Evolutionary conservation across 108 stramenopile species (phyloP).

Genomic region (Cylindrotheca fusiformis): DNA sequence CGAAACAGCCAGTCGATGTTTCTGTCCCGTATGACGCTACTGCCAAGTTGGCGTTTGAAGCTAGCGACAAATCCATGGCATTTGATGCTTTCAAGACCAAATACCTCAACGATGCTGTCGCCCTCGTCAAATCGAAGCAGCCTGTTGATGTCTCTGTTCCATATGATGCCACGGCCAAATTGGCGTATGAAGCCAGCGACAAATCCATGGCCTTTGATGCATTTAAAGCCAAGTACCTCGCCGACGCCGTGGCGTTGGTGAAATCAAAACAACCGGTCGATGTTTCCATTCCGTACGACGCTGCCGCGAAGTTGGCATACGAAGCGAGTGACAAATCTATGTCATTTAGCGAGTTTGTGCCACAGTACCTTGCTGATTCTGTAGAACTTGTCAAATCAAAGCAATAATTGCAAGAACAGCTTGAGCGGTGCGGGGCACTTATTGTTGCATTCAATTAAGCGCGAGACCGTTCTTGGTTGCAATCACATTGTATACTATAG

Average conservation of each 20-base stretch:
- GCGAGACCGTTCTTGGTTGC: too few species aligned
- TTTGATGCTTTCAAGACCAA: constrained; percentile 40
- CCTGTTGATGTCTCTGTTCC: constrained; percentile 39
- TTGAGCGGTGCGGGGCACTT: too few species aligned
- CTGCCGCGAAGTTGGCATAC: constrained; percentile 37
- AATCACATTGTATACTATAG: too few species aligned
- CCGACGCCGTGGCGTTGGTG: constrained; percentile 32
- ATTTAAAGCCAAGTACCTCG: constrained; percentile 37
- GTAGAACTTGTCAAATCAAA: constrained; percentile 31
- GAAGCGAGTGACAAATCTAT: constrained; percentile 29
- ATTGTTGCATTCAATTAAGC: too few species aligned
- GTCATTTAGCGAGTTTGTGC: constrained; percentile 25
- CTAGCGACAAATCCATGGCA: constrained; percentile 32
- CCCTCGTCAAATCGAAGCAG: constrained; percentile 32
- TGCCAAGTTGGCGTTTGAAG: constrained; percentile 42
- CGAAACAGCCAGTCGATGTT: constrained; percentile 38
- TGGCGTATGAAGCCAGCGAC: constrained; percentile 38
- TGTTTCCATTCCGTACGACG: constrained; percentile 36
- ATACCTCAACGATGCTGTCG: constrained; percentile 35
- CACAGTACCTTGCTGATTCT: constrained; percentile 26
- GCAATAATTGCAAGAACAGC: too few species aligned
- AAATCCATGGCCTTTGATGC: constrained; percentile 37
- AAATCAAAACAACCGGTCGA: constrained; percentile 35
- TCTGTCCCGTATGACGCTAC: constrained; percentile 40
- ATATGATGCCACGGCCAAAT: constrained; percentile 41